Evolutionary conservation across 2,329 filamentous ascomycete species (phyloP), one percentile per base, ranked within the genome.

Genomic region (Orbilia javanica): DNA sequence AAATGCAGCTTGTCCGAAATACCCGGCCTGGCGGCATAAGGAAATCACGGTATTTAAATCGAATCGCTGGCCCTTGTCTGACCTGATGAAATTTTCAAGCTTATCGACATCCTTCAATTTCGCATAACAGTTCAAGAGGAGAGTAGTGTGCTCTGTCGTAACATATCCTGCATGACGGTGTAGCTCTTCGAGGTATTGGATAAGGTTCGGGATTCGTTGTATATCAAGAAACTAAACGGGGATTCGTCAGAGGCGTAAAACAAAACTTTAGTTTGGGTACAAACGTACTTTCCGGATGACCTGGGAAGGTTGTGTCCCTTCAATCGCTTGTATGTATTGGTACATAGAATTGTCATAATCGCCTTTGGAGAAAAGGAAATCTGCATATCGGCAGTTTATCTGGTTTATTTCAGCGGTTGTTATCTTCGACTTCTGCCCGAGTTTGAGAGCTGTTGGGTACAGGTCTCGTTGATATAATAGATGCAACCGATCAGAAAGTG

Each of bases 281-380:
- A 42, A 18, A 48, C 60, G 55, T 63, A 78, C 74, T 57, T 68
- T 81, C 11, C 79, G 74, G 22, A 81, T 82, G 13, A 80, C 36
- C 27, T 48, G 78, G 36, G 46, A 75, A 3, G 81, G 79, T 57
- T 80, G 72, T 11, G 80, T 81, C 50, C 80, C 79, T 55, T 80
- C 80, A 46, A 82, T 93, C 96, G 96, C 95, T 81, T 93, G 92
- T 79, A 99, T 90, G 83, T 99, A 99, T 84, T 98, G 96, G 82
- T 96, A 92, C 96, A 99, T 99, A n/a, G 96, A 94, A 5, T 93
- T 96, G 82, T 99, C 96, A 82, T 95, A 99, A 82, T 97, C 94
- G 3, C 92, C 93, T 82, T 97, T 97, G 80, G 96, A 93, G 82
- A 99, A 98, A 2, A 98, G 85, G 82, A 95, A 93, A 83, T 99